Base-by-base conservation (phyloP, 495 filamentous ascomycete genomes). In the Penicillium herquei region DNA sequence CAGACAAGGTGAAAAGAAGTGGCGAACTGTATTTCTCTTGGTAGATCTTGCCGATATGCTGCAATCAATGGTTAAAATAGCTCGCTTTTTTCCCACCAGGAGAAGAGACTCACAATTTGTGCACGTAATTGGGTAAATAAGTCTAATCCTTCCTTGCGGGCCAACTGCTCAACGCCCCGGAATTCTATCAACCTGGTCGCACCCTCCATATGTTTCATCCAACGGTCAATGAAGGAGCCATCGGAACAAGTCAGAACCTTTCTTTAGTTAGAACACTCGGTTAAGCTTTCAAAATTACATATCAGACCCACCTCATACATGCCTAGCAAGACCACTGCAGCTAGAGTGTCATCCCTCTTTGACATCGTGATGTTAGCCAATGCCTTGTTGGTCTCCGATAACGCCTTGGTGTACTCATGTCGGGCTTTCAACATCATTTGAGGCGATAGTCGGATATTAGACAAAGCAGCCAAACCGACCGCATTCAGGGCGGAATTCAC, bases 161-260 rank as follows among this genome's bases (percentile, higher is more conserved):
- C 12, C 35, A 62, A 43, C 45, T 62, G 59, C 11, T 55, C 46
- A 9, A 14, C 11, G 9, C 55, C 59, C 30, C 59, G 55, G n/a
- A 49, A 35, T 18, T 62, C 59, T 33, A 62, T 55, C 8, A 62
- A 26, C 11, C 48, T 40, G 4, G 41, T 39, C 3, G 55, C 59
- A 6, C 59, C 59, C 13, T 62, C 55, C 48, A 62, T 52, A 33
- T 62, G 59, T 30, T 58, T 58, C 35, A 58, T 56, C 59, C 59
- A 62, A 6, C 59, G 59, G 7, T 52, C 55, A 17, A 55, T 51
- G 31, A 57, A 57, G 1, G 33, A 57, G 6, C 48, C 51, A 47
- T 61, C 54, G 14, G 42, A 57, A 30, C 58, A 57, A 6, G 58
- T 54, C 13, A 57, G 49, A 21, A 57, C 32, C 54, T 61, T 7